These are phyloP conservation scores for Hypocreales sp. DNA, from an alignment of 2,329 filamentous ascomycete genomes.

Conservation along the genomic window DNA sequence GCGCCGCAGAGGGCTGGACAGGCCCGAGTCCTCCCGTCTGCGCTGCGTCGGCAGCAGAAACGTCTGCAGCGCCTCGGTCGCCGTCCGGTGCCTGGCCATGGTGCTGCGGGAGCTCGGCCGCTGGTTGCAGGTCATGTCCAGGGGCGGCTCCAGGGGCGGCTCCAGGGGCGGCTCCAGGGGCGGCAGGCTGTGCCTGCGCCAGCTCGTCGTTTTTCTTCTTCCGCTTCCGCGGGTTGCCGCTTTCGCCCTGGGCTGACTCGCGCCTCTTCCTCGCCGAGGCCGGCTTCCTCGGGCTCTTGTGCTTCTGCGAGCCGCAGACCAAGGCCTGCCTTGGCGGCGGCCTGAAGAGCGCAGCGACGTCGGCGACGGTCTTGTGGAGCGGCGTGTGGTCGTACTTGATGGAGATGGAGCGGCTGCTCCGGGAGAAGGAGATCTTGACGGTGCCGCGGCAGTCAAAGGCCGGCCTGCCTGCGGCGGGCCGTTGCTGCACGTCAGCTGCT, in stretches of 20 bases:
- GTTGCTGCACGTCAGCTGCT: background rate
- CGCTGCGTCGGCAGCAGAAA: background rate
- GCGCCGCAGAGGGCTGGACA: constrained; percentile 3
- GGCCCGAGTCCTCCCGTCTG: constrained; percentile 2
- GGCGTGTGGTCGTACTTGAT: constrained; percentile 41
- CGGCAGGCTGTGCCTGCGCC: too few relatives aligned
- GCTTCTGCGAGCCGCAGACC: constrained; percentile 11
- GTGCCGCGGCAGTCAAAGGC: constrained; percentile 43
- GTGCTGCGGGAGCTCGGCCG: background rate
- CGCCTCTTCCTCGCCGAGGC: constrained; percentile 13
- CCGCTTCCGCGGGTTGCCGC: constrained; percentile 11
- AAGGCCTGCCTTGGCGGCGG: constrained; percentile 22
- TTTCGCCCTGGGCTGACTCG: constrained; percentile 6
- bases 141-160: background rate
- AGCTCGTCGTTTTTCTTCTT: constrained; percentile 12
- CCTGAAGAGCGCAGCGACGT: constrained; percentile 30
- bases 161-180: too few relatives aligned
- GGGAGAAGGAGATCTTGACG: constrained; percentile 32
- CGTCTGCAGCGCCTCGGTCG: constrained; percentile 1
- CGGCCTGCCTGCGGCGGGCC: constrained; percentile 27
- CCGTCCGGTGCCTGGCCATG: constrained; percentile 3
- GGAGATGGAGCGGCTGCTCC: constrained; percentile 27
- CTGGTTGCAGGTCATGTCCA: background rate
- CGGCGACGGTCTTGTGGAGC: constrained; percentile 37
- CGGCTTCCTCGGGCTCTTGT: constrained; percentile 11